These are phyloP conservation scores for Catharanthus roseus DNA, from an alignment of 257 asterid species.

Conservation along the genomic window DNA sequence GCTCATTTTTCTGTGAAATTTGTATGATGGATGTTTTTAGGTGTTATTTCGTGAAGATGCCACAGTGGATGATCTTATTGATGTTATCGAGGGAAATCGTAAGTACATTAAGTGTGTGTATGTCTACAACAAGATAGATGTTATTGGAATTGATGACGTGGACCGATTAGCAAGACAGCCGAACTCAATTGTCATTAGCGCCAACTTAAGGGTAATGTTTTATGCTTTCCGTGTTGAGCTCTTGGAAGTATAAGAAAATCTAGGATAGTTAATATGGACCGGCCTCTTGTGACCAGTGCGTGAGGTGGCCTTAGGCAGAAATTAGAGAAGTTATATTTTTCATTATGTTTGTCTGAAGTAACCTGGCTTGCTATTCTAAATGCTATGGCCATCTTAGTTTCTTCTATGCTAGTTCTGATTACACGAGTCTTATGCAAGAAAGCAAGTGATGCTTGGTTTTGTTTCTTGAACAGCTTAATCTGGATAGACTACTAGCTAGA, in stretches of 20 bases:
- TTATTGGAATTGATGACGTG: conserved; percentile 93
- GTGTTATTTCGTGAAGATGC: conserved; percentile 97
- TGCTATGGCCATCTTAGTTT: not conserved
- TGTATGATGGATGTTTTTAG: conserved; percentile 27
- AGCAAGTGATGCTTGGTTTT: conserved; percentile 9
- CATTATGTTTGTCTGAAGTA: not conserved
- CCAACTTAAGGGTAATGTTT: conserved; percentile 66
- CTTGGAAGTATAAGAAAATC: not conserved
- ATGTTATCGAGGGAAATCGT: conserved; percentile 96
- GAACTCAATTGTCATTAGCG: conserved; percentile 87
- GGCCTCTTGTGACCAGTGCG: not conserved
- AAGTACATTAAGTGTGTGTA: conserved; percentile 95
- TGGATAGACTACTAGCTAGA: conserved; percentile 22
- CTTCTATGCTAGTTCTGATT: not conserved
- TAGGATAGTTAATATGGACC: not conserved
- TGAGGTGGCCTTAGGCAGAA: not conserved
- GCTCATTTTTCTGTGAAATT: not conserved
- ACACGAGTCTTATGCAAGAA: not conserved
- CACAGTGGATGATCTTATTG: conserved; percentile 94
- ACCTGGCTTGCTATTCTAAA: not conserved
- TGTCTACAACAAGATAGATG: conserved; percentile 97
- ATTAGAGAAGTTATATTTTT: conserved; percentile 2
- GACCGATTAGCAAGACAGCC: conserved; percentile 94
- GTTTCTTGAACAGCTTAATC: conserved; percentile 60
- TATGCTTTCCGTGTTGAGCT: not conserved